A percentile compares a stretch with the other conserved stretches of the same genome.
phyloP scores from a whole-genome alignment of 164 flowering plant genomes.

The Macadamia integrifolia region DNA sequence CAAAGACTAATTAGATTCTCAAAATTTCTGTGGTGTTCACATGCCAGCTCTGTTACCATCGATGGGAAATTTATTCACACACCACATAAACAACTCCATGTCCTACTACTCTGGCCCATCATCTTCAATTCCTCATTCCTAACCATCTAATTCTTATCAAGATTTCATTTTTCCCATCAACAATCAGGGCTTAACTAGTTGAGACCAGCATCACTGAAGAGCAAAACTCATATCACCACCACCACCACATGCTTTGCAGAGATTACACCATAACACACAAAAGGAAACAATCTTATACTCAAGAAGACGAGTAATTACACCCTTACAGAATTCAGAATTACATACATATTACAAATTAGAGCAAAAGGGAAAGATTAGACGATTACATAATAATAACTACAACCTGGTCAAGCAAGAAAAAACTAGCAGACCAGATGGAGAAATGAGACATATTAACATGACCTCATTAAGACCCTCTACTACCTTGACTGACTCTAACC shows the following conservation, averaged over 20 bases:
- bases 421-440: constrained; percentile 21
- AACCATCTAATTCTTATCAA: too few species aligned
- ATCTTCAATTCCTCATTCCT: too few species aligned
- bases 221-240: neutral
- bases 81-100: too few species aligned
- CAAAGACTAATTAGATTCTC: too few species aligned
- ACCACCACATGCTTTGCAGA: neutral
- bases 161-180: too few species aligned
- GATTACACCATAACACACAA: neutral
- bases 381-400: neutral
- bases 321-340: neutral
- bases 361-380: neutral
- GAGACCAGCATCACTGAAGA: too few species aligned
- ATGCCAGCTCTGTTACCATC: too few species aligned
- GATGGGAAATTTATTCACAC: too few species aligned
- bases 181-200: too few species aligned
- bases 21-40: too few species aligned
- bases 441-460: constrained; percentile 1
- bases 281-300: neutral
- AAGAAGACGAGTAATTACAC: neutral
- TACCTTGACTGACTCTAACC: neutral
- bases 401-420: constrained; percentile 28
- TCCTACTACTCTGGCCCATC: too few species aligned
- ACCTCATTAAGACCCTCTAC: neutral
- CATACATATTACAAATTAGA: neutral